phyloP scores from a whole-genome alignment of 352 stramenopile species.

The Phytophthora chlamydospora region DNA sequence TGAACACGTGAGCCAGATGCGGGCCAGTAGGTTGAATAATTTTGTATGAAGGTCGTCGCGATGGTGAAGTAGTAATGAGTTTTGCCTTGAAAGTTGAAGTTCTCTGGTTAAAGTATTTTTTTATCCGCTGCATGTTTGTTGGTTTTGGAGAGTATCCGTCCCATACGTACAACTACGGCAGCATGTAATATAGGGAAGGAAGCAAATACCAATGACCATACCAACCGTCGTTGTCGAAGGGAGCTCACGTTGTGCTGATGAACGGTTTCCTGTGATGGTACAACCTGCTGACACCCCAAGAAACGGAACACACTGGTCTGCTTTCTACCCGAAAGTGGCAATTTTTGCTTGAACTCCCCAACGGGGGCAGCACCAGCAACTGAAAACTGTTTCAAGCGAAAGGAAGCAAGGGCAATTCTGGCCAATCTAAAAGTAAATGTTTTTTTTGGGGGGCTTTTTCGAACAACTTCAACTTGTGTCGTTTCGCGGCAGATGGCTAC shows the following conservation, averaged over 20 bases:
- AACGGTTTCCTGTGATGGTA: constrained; percentile 70
- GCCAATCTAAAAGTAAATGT: constrained; percentile 4
- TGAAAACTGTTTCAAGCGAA: not conserved
- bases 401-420: constrained; percentile 4
- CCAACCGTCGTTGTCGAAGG: constrained; percentile 79
- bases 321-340: constrained; percentile 56
- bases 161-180: constrained; percentile 48
- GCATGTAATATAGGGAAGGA: constrained; percentile 23
- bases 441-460: not conserved
- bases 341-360: constrained; percentile 66
- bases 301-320: constrained; percentile 76
- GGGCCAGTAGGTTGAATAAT: too few relatives aligned
- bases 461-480: constrained; percentile 21
- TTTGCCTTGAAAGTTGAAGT: too few relatives aligned
- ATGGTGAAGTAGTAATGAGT: too few relatives aligned
- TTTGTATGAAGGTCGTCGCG: too few relatives aligned
- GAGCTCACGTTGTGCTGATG: constrained; percentile 72
- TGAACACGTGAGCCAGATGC: constrained; percentile 19
- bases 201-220: not conserved
- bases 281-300: constrained; percentile 80
- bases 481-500: constrained; percentile 12
- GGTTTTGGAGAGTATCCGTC: constrained; percentile 5
- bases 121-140: not conserved
- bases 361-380: constrained; percentile 17
- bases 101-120: not conserved